Base-by-base conservation (phyloP, 306 rosid genomes). In the Cucumis sativus region DNA sequence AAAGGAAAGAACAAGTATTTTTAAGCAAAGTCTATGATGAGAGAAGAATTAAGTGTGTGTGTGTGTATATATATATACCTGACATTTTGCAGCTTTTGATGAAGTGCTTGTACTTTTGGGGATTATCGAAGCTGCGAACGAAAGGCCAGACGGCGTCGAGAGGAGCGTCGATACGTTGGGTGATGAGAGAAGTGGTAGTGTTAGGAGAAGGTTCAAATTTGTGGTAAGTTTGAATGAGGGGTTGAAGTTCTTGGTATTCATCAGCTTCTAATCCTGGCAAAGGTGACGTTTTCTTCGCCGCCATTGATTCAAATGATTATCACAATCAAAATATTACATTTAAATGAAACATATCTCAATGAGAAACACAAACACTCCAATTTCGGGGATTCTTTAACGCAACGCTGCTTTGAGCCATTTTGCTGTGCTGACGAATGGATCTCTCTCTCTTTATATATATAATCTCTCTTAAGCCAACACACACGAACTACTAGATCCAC, bases 71-170 rank as follows among this genome's bases (percentile, higher is more conserved):
- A 23, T 23, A 23, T 28, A 33, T 49, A 66, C 94, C 94, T 10
- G 4, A 77, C 97, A 95, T 90, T 58, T 72, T 90, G 82, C 99
- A 90, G 25, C 95, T 84, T 40, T 95, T 95, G 79, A 92, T 83
- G 88, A 95, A 95, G 86, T 95, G 97, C 59, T 95, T 95, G 87
- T 92, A 95, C 60, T 79, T 89, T 2, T 92, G 92, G 0, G 97
- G 99, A 70, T 80, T 88, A 4, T 88, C 92, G 74, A 95, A 95
- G 82, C 90, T 84, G 8, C 99, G 82, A 0, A 95, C 83, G 6
- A 86, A 80, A 0, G 88, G 88, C 97, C 99, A 95, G 0, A 90
- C 90, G 0, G n/a, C 79, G 8, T 16, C 33, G 0, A 84, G 83
- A 0, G 97, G 97, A 0, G 97, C 93, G 0, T 95, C 88, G 77